Base-by-base conservation (phyloP, 805 yeast genomes). In the Yarrowia sp. region DNA sequence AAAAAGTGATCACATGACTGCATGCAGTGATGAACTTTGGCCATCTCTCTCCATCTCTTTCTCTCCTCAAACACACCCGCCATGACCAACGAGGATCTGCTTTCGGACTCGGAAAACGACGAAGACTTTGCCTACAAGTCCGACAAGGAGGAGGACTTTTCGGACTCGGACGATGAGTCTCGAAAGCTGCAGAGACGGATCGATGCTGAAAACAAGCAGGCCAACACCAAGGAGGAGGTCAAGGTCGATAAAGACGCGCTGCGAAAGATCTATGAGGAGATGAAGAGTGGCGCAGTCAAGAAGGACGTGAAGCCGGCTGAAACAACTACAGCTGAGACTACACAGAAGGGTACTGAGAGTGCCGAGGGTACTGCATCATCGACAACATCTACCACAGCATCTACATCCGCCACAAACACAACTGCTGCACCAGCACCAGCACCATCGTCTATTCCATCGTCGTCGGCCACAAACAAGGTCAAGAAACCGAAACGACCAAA, bases 51-150 rank as follows among this genome's bases (percentile, higher is more conserved):
- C 10, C 41, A 58, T 43, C 50, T 58, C 16, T 22, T 45, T 35
- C 16, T 35, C 42, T 42, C 38, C 26, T 32, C 19, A 46, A 5
- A 22, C 19, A n/a, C 40, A 5, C 65, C 8, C 16, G 10, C 45
- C 11, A 59, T 59, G 65, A 32, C 52, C 50, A 59, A 43, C 52
- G 56, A 63, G n/a, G 56, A 46, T 15, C 67, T 63, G 8, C 56
- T 63, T 22, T 63, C 67, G 16, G 67, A 63, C 56, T 63, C 67
- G 45, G 67, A 63, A 63, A 63, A 63, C 67, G 67, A 63, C 56
- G 67, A 63, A 48, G 67, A 63, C 26, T 63, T 63, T 22, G 46
- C 55, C 46, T 63, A 63, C 40, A 38, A 48, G 46, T 63, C 67
- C 14, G 67, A 63, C 41, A 63, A 63, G 50, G 67, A 63, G 56